A percentile compares a stretch with the other conserved stretches of the same genome.
Evolutionary conservation across 1,139 yeast genomes (phyloP).

Genomic region (Magnusiomyces fungicola): DNA sequence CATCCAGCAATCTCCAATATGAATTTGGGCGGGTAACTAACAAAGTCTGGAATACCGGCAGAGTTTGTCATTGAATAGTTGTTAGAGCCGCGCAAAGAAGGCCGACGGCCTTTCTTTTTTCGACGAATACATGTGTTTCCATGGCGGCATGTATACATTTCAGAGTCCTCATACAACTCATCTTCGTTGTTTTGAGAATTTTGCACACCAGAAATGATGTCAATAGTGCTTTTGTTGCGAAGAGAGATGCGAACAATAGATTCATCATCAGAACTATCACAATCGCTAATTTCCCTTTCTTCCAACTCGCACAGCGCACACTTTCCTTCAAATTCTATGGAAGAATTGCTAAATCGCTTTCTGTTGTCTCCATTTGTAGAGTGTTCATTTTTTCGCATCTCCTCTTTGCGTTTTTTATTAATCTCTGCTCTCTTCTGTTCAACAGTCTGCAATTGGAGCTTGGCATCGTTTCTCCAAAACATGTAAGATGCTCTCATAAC

Average conservation of each 20-base stretch:
- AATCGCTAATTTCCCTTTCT: no score
- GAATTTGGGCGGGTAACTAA: neutral
- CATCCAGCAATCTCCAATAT: conserved; percentile 21
- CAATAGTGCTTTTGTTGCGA: conserved; percentile 15
- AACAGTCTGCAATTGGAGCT: neutral
- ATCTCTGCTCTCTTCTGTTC: no score
- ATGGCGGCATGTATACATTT: neutral
- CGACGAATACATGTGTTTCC: neutral
- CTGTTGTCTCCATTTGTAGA: no score
- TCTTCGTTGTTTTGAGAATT: neutral
- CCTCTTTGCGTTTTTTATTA: no score
- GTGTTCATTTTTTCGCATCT: no score
- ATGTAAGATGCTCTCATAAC: conserved; percentile 55
- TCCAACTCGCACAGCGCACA: no score
- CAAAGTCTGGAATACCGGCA: neutral
- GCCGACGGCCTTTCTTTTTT: no score
- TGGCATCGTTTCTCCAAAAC: conserved; percentile 38
- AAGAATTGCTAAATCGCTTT: no score
- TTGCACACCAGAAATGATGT: neutral
- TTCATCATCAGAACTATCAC: conserved; percentile 5
- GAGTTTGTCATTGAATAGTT: no score
- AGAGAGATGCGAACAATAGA: conserved; percentile 33
- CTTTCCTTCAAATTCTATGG: no score
- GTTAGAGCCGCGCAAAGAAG: no score
- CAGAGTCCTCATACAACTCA: neutral